Evolutionary conservation across 805 yeast genomes (phyloP), one percentile per base, ranked within the genome.

Genomic region (Maudiozyma bulderi): DNA sequence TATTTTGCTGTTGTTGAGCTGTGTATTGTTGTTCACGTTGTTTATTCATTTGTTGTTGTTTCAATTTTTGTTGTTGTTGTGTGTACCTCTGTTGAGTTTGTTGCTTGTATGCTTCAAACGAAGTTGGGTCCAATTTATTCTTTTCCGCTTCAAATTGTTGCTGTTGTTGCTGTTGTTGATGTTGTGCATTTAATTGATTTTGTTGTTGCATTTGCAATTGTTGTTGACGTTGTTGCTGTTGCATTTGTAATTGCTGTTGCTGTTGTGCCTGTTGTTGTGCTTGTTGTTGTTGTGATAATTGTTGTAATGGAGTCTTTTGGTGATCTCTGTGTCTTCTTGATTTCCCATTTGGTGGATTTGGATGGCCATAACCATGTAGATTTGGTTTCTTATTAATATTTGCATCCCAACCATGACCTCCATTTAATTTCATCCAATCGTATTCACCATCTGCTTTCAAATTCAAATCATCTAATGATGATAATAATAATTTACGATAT

Each of bases 351-450:
- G 83, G 83, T 50, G 96, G 96, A 57, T 83, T 85, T 54, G 96
- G 96, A 66, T 88, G 93, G 33, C 98, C 98, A 66, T 90, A 90
- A 41, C 98, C 98, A 67, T 90, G 97, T 54, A 90, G 71, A 62
- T 90, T 90, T 49, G 96, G 95, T 68, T 90, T 90, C 66, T 88
- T 89, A 69, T 89, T 89, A 54, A 84, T 80, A 28, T 84, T 74
- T 32, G 86, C 78, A 69, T 93, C 98, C 96, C 96, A 91, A 48
- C 98, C 98, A 65, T 82, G 82, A 51, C 98, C 98, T 49, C 86
- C 87, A 65, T 93, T 93, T 57, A 93, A 75, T 60, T 84, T 86
- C 96, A 89, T 87, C 99, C 99, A 93, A 71, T 93, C 99, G 68
- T 89, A 93, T 60, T 86, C 88, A 44, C 87, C 95, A 68, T 93